phyloP scores from a whole-genome alignment of 257 asterid genomes.

The Phtheirospermum japonicum region DNA sequence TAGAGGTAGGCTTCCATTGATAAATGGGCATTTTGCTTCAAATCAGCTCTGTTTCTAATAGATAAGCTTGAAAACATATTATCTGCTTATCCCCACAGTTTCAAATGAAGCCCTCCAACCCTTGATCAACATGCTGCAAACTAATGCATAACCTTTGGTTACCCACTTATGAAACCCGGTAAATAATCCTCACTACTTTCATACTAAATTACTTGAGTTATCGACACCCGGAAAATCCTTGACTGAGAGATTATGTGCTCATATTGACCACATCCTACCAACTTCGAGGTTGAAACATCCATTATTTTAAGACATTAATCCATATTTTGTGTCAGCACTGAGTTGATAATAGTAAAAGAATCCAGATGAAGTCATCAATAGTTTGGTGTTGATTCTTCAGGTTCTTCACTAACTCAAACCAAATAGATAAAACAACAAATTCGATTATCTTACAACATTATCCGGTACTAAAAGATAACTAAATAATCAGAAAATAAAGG shows the following conservation, averaged over 20 bases:
- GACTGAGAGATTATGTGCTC: neutral
- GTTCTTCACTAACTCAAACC: neutral
- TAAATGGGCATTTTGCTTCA: no score
- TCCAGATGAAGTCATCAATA: slow-evolving; percentile 11
- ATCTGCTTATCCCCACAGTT: neutral
- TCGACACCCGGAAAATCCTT: neutral
- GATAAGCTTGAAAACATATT: neutral
- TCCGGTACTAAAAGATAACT: neutral
- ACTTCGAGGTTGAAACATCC: slow-evolving; percentile 1
- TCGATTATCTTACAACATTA: neutral
- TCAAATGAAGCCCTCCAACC: neutral
- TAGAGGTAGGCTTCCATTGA: no score
- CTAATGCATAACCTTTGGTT: neutral
- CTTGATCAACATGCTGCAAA: neutral
- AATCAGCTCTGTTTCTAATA: no score
- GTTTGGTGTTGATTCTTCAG: neutral
- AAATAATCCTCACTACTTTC: neutral
- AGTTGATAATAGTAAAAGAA: neutral
- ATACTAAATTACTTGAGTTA: neutral
- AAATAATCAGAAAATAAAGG: neutral
- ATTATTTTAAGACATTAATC: neutral
- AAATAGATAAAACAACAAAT: neutral
- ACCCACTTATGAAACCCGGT: neutral
- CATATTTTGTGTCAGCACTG: neutral
- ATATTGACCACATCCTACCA: neutral